A percentile compares a stretch with the other conserved stretches of the same genome.
Evolutionary conservation across 805 yeast genomes (phyloP).

Genomic region (Yarrowia alimentaria): DNA sequence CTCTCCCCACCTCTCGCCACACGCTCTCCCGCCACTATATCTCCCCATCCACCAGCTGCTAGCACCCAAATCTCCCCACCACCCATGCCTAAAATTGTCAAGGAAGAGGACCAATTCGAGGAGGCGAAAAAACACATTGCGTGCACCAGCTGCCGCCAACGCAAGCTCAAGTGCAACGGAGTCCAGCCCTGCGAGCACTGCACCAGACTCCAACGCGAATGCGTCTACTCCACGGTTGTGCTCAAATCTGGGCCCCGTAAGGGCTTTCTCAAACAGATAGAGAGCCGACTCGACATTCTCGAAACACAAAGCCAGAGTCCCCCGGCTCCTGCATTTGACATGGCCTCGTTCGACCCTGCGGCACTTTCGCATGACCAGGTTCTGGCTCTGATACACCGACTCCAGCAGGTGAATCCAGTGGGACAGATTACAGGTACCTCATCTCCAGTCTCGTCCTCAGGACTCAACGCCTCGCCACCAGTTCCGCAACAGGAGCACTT

Average conservation of each 20-base stretch:
- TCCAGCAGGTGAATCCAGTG: slow-evolving; percentile 3
- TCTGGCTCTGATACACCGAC: slow-evolving; percentile 1
- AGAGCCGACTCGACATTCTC: slow-evolving; percentile 11
- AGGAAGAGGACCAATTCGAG: slow-evolving; percentile 3
- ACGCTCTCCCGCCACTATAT: slow-evolving; percentile 2
- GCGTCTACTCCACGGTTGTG: slow-evolving; percentile 19
- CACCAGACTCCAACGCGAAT: slow-evolving; percentile 12
- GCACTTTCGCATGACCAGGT: slow-evolving; percentile 13
- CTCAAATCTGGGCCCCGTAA: slow-evolving; percentile 15
- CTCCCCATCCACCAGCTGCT: slow-evolving; percentile 3
- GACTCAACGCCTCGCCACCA: slow-evolving; percentile 1
- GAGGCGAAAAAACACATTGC: slow-evolving; percentile 15
- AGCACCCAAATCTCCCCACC: too few relatives aligned
- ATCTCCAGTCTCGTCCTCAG: too few relatives aligned
- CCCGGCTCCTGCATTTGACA: slow-evolving; percentile 1
- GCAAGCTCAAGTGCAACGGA: slow-evolving; percentile 19
- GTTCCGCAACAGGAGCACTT: slow-evolving; percentile 12
- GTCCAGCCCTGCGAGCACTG: slow-evolving; percentile 13
- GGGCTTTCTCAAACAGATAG: slow-evolving; percentile 17
- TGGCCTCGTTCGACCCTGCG: slow-evolving; percentile 6
- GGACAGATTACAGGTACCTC: too few relatives aligned
- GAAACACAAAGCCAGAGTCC: too few relatives aligned
- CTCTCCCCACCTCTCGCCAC: too few relatives aligned
- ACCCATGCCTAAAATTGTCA: slow-evolving; percentile 16
- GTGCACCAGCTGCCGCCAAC: slow-evolving; percentile 20